Conservation (phyloP, 2,329 filamentous ascomycete genomes). For the Coniochaeta prunicola region DNA sequence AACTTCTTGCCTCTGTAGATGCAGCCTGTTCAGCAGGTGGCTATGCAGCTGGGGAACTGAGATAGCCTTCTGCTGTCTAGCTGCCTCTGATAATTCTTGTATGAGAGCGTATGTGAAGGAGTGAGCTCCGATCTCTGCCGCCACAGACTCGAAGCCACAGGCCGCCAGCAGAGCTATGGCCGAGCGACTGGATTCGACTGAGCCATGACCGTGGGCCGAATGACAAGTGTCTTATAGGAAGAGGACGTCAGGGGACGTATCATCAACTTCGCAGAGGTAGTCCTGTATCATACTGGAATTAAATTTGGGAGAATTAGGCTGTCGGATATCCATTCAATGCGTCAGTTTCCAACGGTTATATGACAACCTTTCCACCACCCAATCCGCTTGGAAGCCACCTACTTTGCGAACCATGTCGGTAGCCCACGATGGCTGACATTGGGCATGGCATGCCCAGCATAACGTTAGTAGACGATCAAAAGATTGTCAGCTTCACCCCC, state of each 20-base stretch:
- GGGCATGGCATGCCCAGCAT: slow-evolving; percentile 8
- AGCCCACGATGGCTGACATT: slow-evolving; percentile 7
- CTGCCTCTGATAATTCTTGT: slow-evolving; percentile 11
- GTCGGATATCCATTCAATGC: slow-evolving; percentile 1
- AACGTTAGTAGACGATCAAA: slow-evolving; percentile 12
- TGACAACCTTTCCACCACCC: not conserved
- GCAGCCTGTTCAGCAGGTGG: slow-evolving; percentile 8
- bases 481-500: slow-evolving; percentile 10
- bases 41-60: slow-evolving; percentile 10
- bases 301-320: slow-evolving; percentile 6
- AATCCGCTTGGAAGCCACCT: not conserved
- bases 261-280: slow-evolving; percentile 8
- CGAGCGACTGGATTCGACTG: slow-evolving; percentile 40
- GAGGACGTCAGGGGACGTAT: slow-evolving; percentile 16
- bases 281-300: slow-evolving; percentile 10
- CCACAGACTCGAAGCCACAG: slow-evolving; percentile 45
- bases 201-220: slow-evolving; percentile 10
- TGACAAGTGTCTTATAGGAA: slow-evolving; percentile 34
- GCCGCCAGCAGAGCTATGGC: slow-evolving; percentile 39
- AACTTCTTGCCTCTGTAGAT: slow-evolving; percentile 6
- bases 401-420: slow-evolving; percentile 11
- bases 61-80: slow-evolving; percentile 7
- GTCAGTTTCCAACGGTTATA: not conserved
- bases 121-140: slow-evolving; percentile 20
- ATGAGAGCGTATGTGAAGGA: slow-evolving; percentile 9